phyloP scores from a whole-genome alignment of 176 grass and related monocot species.

The Oryza meridionalis region DNA sequence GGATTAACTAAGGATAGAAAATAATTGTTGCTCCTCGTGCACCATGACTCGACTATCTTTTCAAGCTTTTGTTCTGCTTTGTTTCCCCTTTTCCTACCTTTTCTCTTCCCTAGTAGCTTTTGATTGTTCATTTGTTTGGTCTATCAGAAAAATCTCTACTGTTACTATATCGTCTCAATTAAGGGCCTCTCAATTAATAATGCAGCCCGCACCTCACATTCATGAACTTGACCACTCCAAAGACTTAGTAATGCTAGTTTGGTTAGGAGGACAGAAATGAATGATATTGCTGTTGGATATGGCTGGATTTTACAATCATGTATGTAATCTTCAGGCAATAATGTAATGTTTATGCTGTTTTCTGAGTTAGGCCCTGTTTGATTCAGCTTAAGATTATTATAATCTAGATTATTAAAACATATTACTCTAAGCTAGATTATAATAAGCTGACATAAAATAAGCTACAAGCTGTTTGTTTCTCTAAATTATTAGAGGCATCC shows the following conservation, averaged over 20 bases:
- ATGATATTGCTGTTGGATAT: conserved; percentile 18
- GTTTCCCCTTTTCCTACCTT: background rate
- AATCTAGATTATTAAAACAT: no score
- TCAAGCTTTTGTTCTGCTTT: background rate
- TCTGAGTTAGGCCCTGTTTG: no score
- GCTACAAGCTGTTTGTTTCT: no score
- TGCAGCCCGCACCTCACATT: background rate
- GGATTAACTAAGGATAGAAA: background rate
- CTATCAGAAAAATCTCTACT: conserved; percentile 1
- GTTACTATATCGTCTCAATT: background rate
- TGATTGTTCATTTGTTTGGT: background rate
- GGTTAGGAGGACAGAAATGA: background rate
- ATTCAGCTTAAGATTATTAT: no score
- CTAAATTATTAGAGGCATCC: no score
- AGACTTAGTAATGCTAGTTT: background rate
- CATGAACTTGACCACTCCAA: conserved; percentile 25
- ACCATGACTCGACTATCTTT: background rate
- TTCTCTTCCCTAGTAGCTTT: background rate
- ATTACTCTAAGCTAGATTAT: no score
- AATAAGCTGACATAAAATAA: no score
- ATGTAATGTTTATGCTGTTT: background rate
- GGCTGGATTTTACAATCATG: conserved; percentile 30
- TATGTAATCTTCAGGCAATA: conserved; percentile 12
- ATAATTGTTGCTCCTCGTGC: conserved; percentile 16
- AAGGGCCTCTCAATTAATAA: background rate